A percentile compares a stretch with the other conserved stretches of the same genome.
These are phyloP conservation scores for Suhomyces vadensis DNA, from an alignment of 805 yeast genomes.

Conservation along the genomic window DNA sequence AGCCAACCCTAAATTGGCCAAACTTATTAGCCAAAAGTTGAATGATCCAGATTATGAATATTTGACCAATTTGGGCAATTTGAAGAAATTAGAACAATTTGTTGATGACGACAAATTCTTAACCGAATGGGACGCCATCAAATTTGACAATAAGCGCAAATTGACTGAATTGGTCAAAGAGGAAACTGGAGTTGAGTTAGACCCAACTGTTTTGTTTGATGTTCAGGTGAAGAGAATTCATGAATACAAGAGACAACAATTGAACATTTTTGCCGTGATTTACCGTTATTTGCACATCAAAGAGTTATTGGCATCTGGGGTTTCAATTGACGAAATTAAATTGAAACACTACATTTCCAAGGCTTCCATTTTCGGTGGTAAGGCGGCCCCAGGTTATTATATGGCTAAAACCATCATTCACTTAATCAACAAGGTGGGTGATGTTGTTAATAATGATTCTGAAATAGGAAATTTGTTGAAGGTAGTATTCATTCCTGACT, in stretches of 20 bases:
- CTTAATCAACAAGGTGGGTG: slow-evolving; percentile 77
- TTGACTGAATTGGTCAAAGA: slow-evolving; percentile 67
- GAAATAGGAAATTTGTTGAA: slow-evolving; percentile 76
- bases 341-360: slow-evolving; percentile 67
- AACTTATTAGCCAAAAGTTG: slow-evolving; percentile 69
- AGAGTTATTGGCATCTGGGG: slow-evolving; percentile 54
- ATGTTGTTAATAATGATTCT: slow-evolving; percentile 74
- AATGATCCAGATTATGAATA: slow-evolving; percentile 65
- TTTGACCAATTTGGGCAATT: slow-evolving; percentile 63
- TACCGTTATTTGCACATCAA: slow-evolving; percentile 79
- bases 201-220: slow-evolving; percentile 77
- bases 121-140: slow-evolving; percentile 68
- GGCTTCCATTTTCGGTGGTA: slow-evolving; percentile 87
- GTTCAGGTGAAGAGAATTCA: slow-evolving; percentile 94
- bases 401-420: slow-evolving; percentile 91
- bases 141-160: slow-evolving; percentile 64
- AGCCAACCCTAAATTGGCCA: slow-evolving; percentile 81
- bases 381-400: slow-evolving; percentile 97
- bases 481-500: slow-evolving; percentile 88
- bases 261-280: slow-evolving; percentile 88
- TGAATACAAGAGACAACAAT: slow-evolving; percentile 93
- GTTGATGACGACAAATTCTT: slow-evolving; percentile 71
- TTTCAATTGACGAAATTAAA: slow-evolving; percentile 48
- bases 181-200: slow-evolving; percentile 64
- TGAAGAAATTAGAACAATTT: slow-evolving; percentile 66